Base-by-base conservation (phyloP, 1,284 basidiomycete genomes). In the Fomes fomentarius region DNA sequence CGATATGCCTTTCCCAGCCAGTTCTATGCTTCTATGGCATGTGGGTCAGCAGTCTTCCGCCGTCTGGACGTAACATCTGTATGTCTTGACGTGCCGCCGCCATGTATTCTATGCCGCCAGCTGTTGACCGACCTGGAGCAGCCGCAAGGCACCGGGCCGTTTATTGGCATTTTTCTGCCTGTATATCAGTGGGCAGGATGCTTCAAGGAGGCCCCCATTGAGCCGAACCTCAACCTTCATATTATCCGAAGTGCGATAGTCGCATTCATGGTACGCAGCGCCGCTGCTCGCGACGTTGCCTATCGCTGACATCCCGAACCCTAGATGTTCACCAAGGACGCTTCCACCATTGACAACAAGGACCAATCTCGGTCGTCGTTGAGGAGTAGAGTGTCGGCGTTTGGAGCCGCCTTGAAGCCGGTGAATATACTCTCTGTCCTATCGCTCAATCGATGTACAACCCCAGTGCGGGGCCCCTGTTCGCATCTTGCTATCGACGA, bases 161-260 rank as follows among this genome's bases (percentile, higher is more conserved):
- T 44, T 45, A 42, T 50, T 17, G 42, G 60, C 48, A 50, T 37
- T 51, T 19, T 37, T 43, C 47, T 47, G 39, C 47, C 56, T 44
- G 58, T 66, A 66, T 66, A 66, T 65, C 56, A 66, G 60, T 49
- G 47, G 38, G 40, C 47, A 46, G 22, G 50, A 38, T 39, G 58
- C 43, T 42, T 41, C 58, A 57, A 52, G 50, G 46, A 47, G 50
- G 37, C 61, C 62, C 65, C 60, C 56, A 54, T 64, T 63, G 57
- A 66, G 50, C 68, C 68, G 67, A 70, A 58, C 54, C 65, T 67
- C 61, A 47, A 57, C 65, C 66, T 62, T 49, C 57, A 42, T 63
- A 66, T 66, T 66, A 66, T 65, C 68, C 68, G 67, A 66, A 54
- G 54, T 54, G 54, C 60, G 57, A 58, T 61, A 52, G 49, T 58